A percentile compares a stretch with the other conserved stretches of the same genome.
phyloP scores from a whole-genome alignment of 805 yeast genomes.

The Zygosaccharomyces bisporus region DNA sequence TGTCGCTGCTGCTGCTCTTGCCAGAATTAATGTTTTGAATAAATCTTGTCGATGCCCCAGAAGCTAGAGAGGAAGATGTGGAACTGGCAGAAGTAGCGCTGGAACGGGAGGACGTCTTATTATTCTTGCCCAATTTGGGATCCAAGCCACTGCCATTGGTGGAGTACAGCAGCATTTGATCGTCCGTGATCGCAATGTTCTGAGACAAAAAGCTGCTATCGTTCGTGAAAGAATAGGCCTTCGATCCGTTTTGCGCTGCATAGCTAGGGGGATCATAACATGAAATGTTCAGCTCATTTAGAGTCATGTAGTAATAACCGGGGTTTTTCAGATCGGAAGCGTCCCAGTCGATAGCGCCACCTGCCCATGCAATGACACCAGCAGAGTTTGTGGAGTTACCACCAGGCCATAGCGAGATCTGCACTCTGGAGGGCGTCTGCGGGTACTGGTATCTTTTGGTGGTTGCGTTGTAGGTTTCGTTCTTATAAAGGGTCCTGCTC shows the following conservation, averaged over 20 bases:
- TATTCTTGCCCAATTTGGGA: slow-evolving; percentile 38
- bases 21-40: slow-evolving; percentile 20
- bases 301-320: slow-evolving; percentile 75
- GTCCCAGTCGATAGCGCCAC: slow-evolving; percentile 84
- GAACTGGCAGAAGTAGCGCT: slow-evolving; percentile 13
- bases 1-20: slow-evolving; percentile 5
- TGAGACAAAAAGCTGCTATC: slow-evolving; percentile 46
- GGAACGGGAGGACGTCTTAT: slow-evolving; percentile 18
- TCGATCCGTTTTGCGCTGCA: slow-evolving; percentile 43
- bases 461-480: slow-evolving; percentile 62
- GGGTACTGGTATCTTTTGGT: slow-evolving; percentile 54
- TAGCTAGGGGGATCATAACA: slow-evolving; percentile 72
- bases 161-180: slow-evolving; percentile 55
- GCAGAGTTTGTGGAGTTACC: slow-evolving; percentile 50
- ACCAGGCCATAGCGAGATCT: slow-evolving; percentile 76
- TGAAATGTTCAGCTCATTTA: slow-evolving; percentile 56
- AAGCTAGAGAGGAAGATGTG: slow-evolving; percentile 7
- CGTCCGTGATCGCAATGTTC: slow-evolving; percentile 58
- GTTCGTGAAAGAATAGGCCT: slow-evolving; percentile 52
- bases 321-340: slow-evolving; percentile 63
- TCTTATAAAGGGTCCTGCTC: slow-evolving; percentile 61
- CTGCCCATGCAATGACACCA: slow-evolving; percentile 82
- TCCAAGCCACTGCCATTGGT: slow-evolving; percentile 65
- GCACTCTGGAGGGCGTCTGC: slow-evolving; percentile 71
- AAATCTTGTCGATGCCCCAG: slow-evolving; percentile 18